phyloP scores from a whole-genome alignment of 331 rosid genomes.

The Saraca asoca region DNA sequence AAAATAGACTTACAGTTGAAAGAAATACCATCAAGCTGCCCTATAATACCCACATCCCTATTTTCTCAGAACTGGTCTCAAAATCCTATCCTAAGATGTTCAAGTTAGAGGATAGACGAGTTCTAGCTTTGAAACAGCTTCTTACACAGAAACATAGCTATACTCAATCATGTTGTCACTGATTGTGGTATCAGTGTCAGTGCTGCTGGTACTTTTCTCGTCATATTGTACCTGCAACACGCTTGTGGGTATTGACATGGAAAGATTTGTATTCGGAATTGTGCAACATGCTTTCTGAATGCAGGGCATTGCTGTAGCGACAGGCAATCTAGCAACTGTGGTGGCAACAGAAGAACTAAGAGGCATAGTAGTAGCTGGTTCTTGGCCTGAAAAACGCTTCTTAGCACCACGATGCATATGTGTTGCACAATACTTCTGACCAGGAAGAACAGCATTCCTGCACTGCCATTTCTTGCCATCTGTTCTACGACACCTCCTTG shows the following conservation, averaged over 20 bases:
- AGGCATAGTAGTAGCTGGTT: slow-evolving; percentile 29
- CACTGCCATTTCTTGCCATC: slow-evolving; percentile 94
- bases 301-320: slow-evolving; percentile 23
- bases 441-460: slow-evolving; percentile 55
- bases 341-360: slow-evolving; percentile 36
- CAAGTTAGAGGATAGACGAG: slow-evolving; percentile 10
- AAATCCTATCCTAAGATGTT: slow-evolving; percentile 1
- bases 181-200: slow-evolving; percentile 64
- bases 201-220: slow-evolving; percentile 47
- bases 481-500: slow-evolving; percentile 76
- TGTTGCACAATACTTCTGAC: slow-evolving; percentile 67
- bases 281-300: slow-evolving; percentile 31
- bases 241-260: slow-evolving; percentile 59
- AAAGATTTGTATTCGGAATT: slow-evolving; percentile 61
- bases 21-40: neutral
- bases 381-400: slow-evolving; percentile 40
- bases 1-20: no score
- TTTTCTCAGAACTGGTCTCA: slow-evolving; percentile 30
- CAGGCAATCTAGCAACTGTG: slow-evolving; percentile 29
- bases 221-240: slow-evolving; percentile 25
- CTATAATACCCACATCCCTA: neutral
- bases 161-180: slow-evolving; percentile 53
- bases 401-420: slow-evolving; percentile 85
- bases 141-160: slow-evolving; percentile 43
- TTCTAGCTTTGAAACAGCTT: slow-evolving; percentile 2